Base-by-base conservation (phyloP, 2,329 filamentous ascomycete species). In the Fusarium hainanense region DNA sequence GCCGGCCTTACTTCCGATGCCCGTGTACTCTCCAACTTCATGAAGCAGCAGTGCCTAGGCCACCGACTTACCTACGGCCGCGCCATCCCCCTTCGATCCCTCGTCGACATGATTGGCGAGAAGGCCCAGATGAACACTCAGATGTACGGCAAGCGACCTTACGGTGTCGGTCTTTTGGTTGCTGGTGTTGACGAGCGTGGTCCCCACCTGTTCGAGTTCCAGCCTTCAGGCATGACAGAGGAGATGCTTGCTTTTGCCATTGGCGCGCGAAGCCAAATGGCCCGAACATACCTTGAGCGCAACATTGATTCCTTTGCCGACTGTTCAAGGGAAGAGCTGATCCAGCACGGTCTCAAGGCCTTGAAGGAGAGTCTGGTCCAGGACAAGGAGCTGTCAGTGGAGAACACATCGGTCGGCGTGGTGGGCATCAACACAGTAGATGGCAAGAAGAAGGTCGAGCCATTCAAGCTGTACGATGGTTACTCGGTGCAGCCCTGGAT, bases 21-120 rank as follows among this genome's bases (percentile, higher is more conserved):
- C 79, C 96, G 96, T 78, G 96, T 99, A 76, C 94, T 99, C 76
- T 98, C 94, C 87, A 99, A 99, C 89, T 99, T 98, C 87, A 98
- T 99, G 95, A 98, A 98, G 87, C 94, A 97, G 84, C 96, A 98
- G 85, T 97, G 93, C 70, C 93, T 99, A 77, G 92, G 93, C 77
- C 95, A 96, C 77, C 94, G 95, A 81, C 91, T 99, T 76, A 97
- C 94, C 61, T 98, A 97, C 85, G 95, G 93, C 83, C 94, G 96
- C 73, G 90, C 94, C 73, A 96, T 99, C 79, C 93, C 94, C 32
- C 86, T 98, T 79, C 91, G 93, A 77, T 92, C 92, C 69, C 93
- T 98, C 76, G 94, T 97, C 74, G 88, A 90, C 71, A 92, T 95
- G 82, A 98, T 99, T 78, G 95, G 93, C 75, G 94, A 97, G 81